These are phyloP conservation scores for Penicillium nordicum DNA, from an alignment of 2,329 filamentous ascomycete species.

Conservation along the genomic window DNA sequence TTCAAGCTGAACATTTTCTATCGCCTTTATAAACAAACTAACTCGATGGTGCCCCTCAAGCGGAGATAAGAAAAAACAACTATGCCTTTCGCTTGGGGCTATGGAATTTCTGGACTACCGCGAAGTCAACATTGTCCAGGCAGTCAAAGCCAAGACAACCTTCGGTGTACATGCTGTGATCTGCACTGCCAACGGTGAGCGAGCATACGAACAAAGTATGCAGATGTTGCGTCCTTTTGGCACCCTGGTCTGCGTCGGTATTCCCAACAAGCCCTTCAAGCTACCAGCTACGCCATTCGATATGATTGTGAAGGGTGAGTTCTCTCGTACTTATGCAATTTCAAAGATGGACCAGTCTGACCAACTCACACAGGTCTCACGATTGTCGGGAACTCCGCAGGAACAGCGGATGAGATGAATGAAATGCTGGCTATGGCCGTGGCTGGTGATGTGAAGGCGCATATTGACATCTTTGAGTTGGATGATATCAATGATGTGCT, in stretches of 20 bases:
- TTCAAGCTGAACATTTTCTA: not conserved
- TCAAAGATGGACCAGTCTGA: not conserved
- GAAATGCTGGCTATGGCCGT: slow-evolving; percentile 45
- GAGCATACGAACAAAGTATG: slow-evolving; percentile 45
- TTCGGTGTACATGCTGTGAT: slow-evolving; percentile 48
- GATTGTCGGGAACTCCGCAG: slow-evolving; percentile 48
- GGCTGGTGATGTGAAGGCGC: slow-evolving; percentile 40
- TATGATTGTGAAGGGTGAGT: slow-evolving; percentile 45
- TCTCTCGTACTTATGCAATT: too few relatives aligned
- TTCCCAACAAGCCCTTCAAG: slow-evolving; percentile 44
- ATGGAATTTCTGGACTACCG: slow-evolving; percentile 35
- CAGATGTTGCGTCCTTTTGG: slow-evolving; percentile 45
- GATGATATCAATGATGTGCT: slow-evolving; percentile 35
- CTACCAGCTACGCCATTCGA: slow-evolving; percentile 48
- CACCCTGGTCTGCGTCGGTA: slow-evolving; percentile 48
- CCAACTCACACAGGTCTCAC: slow-evolving; percentile 32
- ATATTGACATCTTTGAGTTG: slow-evolving; percentile 38
- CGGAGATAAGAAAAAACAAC: slow-evolving; percentile 33
- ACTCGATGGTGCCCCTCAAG: slow-evolving; percentile 13
- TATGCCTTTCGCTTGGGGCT: slow-evolving; percentile 35
- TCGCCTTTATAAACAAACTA: not conserved
- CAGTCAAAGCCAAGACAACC: slow-evolving; percentile 41
- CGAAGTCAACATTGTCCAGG: slow-evolving; percentile 37
- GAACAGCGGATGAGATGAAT: slow-evolving; percentile 46
- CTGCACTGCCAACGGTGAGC: slow-evolving; percentile 46